A percentile compares a stretch with the other conserved stretches of the same genome.
Evolutionary conservation across 345 rosid species (phyloP).

Genomic region (Salix koriyanagi): DNA sequence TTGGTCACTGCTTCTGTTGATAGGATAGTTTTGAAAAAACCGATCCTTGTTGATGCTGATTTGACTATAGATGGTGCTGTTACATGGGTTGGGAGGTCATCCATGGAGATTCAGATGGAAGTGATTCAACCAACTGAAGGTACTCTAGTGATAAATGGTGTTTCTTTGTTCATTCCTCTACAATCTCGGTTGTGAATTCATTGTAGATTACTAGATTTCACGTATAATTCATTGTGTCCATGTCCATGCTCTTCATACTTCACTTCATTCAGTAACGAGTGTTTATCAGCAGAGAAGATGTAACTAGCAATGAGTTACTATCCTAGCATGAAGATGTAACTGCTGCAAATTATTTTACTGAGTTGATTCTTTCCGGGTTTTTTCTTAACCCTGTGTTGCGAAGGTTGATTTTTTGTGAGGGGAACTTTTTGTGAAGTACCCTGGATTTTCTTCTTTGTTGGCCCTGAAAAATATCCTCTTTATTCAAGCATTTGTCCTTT

Average conservation of each 20-base stretch:
- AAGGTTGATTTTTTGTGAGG: too few species aligned
- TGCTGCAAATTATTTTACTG: too few species aligned
- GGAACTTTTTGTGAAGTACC: too few species aligned
- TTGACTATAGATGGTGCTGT: conserved; percentile 66
- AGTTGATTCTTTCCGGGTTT: too few species aligned
- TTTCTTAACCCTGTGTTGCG: too few species aligned
- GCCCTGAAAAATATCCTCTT: neutral
- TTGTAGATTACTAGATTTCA: neutral
- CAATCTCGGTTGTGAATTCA: neutral
- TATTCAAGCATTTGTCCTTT: too few species aligned
- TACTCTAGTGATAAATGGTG: conserved; percentile 9
- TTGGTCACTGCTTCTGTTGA: conserved; percentile 95
- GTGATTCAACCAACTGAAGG: conserved; percentile 59
- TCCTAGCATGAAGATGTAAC: neutral
- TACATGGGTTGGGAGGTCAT: conserved; percentile 86
- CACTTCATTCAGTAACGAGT: neutral
- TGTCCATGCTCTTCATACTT: neutral
- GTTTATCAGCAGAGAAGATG: neutral
- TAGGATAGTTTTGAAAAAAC: conserved; percentile 60
- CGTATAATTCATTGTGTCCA: neutral
- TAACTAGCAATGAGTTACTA: neutral
- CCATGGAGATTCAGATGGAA: conserved; percentile 84
- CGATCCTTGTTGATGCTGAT: conserved; percentile 56
- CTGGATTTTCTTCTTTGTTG: neutral
- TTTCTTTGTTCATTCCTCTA: neutral